Percentiles rank a stretch among this genome's conserved stretches.
Evolutionary conservation across 2,329 filamentous ascomycete species (phyloP).

Genomic region (Ambrosiella xylebori): DNA sequence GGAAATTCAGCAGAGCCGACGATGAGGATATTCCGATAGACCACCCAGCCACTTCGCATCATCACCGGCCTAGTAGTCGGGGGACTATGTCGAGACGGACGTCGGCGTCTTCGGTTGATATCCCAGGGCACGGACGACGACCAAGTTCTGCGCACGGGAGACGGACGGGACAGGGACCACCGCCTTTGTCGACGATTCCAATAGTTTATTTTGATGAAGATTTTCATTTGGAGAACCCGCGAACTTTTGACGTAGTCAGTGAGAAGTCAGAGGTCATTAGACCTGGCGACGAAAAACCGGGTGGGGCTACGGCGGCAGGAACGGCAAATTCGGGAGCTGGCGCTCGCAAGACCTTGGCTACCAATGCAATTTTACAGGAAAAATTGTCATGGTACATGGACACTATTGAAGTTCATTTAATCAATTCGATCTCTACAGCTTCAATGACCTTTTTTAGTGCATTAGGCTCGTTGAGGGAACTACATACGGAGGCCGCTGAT

Average conservation of each 20-base stretch:
- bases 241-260: constrained; percentile 91
- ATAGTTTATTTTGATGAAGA: constrained; percentile 86
- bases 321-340: constrained; percentile 11
- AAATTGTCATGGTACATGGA: constrained; percentile 99
- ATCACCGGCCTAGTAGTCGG: constrained; percentile 30
- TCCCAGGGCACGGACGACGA: constrained; percentile 4
- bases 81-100: constrained; percentile 24
- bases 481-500: constrained; percentile 82
- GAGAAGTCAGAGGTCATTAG: constrained; percentile 93
- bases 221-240: constrained; percentile 88
- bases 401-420: constrained; percentile 91
- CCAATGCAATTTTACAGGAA: constrained; percentile 92
- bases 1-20: constrained; percentile 1
- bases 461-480: constrained; percentile 71
- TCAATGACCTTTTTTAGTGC: constrained; percentile 95
- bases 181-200: constrained; percentile 82
- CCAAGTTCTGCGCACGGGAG: constrained; percentile 11
- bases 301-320: constrained; percentile 34
- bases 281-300: constrained; percentile 37
- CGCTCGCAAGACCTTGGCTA: constrained; percentile 74
- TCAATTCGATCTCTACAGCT: constrained; percentile 87
- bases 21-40: constrained; percentile 22
- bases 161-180: constrained; percentile 53
- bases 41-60: constrained; percentile 17
- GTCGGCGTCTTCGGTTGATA: constrained; percentile 26